These are phyloP conservation scores for Pseudogymnoascus sp. DNA, from an alignment of 2,329 filamentous ascomycete species.

Conservation along the genomic window DNA sequence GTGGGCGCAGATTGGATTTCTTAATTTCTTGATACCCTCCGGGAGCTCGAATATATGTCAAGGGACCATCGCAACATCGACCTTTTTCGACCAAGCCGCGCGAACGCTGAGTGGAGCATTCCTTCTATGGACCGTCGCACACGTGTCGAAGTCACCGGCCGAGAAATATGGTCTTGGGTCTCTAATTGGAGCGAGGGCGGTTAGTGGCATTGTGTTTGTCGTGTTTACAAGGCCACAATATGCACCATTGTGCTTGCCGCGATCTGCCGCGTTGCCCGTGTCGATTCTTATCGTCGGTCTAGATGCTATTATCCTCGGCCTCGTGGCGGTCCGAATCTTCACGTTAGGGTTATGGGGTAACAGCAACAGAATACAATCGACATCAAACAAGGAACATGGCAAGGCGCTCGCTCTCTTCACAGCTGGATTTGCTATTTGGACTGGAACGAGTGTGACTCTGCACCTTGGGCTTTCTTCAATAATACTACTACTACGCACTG, in stretches of 20 bases:
- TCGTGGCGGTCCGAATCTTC: slow-evolving; percentile 20
- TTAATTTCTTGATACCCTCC: slow-evolving; percentile 22
- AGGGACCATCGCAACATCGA: slow-evolving; percentile 22
- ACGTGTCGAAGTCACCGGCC: slow-evolving; percentile 22
- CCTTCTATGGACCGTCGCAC: slow-evolving; percentile 26
- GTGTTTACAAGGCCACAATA: slow-evolving; percentile 27
- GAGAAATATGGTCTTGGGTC: slow-evolving; percentile 23
- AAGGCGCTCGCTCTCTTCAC: slow-evolving; percentile 21
- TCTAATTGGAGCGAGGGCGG: slow-evolving; percentile 21
- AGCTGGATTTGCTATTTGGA: slow-evolving; percentile 25
- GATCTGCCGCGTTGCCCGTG: slow-evolving; percentile 22
- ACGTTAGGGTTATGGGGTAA: slow-evolving; percentile 20
- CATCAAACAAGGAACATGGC: slow-evolving; percentile 17
- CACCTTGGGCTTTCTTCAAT: slow-evolving; percentile 24
- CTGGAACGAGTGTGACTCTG: slow-evolving; percentile 25
- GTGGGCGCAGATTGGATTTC: slow-evolving; percentile 24
- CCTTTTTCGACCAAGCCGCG: slow-evolving; percentile 27
- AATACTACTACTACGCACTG: slow-evolving; percentile 23
- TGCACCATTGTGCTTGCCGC: slow-evolving; percentile 25
- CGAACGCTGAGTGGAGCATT: slow-evolving; percentile 26
- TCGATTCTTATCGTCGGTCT: slow-evolving; percentile 25
- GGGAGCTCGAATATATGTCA: slow-evolving; percentile 21
- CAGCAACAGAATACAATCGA: slow-evolving; percentile 14
- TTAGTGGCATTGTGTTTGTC: slow-evolving; percentile 24
- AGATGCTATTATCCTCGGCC: slow-evolving; percentile 24